Base-by-base conservation (phyloP, 140 eudicot genomes). In the Stevia rebaudiana region DNA sequence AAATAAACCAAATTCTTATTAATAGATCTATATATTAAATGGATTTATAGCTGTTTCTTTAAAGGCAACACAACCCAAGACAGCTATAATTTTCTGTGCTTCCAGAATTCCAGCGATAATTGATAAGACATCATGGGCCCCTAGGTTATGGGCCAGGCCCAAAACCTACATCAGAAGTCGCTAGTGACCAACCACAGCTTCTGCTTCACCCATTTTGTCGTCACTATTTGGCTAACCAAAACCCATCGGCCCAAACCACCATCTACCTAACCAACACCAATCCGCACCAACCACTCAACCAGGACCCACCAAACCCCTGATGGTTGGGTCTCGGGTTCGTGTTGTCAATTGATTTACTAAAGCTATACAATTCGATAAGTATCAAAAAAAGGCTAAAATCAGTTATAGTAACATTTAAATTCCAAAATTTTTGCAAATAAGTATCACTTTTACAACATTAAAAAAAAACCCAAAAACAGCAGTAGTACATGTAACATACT, bases 401-500 rank as follows among this genome's bases (percentile, higher is more conserved):
- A 25, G 16, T 43, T 69, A 43, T 5, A 17, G 11, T 23, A 21
- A 55, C 11, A 53, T 42, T 33, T 11, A 16, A 43, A 51, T 42
- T 25, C 60, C 75, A 75, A 75, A 60, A 60, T 6, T 75, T 60
- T 75, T 61, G 71, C 61, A 75, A 68, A 75, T 16, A 50, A 60
- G 16, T 61, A 75, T 60, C 75, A 52, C n/a, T 68, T 75, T 51
- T 75, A 75, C 80, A 75, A 68, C 71, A 68, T 11, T 15, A 15
- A 65, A 35, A 36, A 36, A 40, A 5, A 25, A 48, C 54, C 63
- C 44, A 24, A 10, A 71, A 71, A 48, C 55, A 55, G 41, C 61
- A 44, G 63, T 74, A 74, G n/a, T n/a, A n/a, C n/a, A n/a, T n/a
- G n/a, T 73, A 74, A 74, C 78, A 65, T 56, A 41, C 60, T 72